Conservation (phyloP, 768 basidiomycete species). For the Lactarius akahatsu region DNA sequence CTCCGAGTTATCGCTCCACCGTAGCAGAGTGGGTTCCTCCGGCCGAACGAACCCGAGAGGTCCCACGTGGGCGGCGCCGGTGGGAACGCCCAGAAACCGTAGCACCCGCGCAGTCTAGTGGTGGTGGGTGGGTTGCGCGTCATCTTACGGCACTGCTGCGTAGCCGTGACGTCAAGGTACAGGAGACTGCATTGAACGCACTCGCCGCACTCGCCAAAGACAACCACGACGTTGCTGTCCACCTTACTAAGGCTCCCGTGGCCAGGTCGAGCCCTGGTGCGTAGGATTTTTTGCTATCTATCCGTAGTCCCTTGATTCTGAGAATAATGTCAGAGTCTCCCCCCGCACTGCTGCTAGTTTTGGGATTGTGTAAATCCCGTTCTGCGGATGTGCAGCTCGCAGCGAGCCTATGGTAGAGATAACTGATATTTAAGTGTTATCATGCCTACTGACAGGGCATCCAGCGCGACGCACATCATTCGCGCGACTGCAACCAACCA, state of each 20-base stretch:
- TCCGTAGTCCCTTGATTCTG: neutral
- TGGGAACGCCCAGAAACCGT: conserved; percentile 66
- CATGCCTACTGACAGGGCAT: conserved; percentile 8
- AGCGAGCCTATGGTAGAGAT: conserved; percentile 62
- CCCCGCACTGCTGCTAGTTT: conserved; percentile 44
- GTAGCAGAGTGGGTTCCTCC: conserved; percentile 65
- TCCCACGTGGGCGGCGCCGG: conserved; percentile 55
- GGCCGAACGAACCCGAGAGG: conserved; percentile 52
- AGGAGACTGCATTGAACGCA: conserved; percentile 64
- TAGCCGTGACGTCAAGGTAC: conserved; percentile 57
- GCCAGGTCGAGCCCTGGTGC: conserved; percentile 20
- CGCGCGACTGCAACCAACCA: conserved; percentile 45
- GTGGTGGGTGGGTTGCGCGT: conserved; percentile 60
- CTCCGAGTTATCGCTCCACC: conserved; percentile 46
- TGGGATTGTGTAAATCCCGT: conserved; percentile 58
- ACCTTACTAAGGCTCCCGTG: conserved; percentile 43
- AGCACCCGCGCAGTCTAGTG: conserved; percentile 36
- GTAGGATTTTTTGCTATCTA: neutral
- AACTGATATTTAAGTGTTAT: neutral
- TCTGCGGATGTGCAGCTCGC: conserved; percentile 63
- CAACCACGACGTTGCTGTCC: conserved; percentile 51
- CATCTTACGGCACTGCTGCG: conserved; percentile 49
- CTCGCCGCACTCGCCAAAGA: conserved; percentile 68
- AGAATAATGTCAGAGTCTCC: conserved; percentile 25
- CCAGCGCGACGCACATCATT: conserved; percentile 60